Conservation (phyloP, 805 yeast genomes). For the Debaryomyces prosopidis region DNA sequence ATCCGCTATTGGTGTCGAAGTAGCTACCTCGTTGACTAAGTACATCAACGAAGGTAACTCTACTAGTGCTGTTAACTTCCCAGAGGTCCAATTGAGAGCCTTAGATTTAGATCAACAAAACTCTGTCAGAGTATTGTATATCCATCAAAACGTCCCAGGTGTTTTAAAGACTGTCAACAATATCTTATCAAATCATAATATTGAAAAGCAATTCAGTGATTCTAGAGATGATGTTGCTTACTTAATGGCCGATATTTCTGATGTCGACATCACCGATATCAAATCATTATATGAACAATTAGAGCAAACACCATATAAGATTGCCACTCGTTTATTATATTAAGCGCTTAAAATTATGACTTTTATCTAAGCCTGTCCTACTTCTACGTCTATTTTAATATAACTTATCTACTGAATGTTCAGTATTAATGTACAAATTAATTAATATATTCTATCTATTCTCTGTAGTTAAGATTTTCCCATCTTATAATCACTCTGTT, state of each 20-base stretch:
- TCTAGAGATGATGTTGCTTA: conserved; percentile 95
- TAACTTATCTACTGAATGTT: neutral
- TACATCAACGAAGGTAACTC: conserved; percentile 96
- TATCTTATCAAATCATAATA: conserved; percentile 90
- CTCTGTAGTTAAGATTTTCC: too few relatives aligned
- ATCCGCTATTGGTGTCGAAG: conserved; percentile 96
- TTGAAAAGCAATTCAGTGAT: conserved; percentile 98
- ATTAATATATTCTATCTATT: neutral
- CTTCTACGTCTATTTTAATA: neutral
- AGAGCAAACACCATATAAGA: conserved; percentile 86
- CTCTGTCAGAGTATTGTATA: conserved; percentile 89
- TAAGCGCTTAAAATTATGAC: conserved; percentile 29
- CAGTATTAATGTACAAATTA: neutral
- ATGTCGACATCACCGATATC: conserved; percentile 80
- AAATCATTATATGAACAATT: conserved; percentile 80
- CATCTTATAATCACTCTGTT: too few relatives aligned
- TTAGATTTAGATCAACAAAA: conserved; percentile 83
- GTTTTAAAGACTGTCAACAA: conserved; percentile 96
- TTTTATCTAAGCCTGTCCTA: neutral
- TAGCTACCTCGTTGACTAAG: conserved; percentile 78
- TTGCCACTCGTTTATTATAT: conserved; percentile 86
- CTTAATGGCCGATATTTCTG: conserved; percentile 94
- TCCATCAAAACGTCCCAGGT: conserved; percentile 98
- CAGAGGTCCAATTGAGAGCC: conserved; percentile 91
- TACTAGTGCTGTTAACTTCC: conserved; percentile 96